Evolutionary conservation across 768 basidiomycete species (phyloP).

Genomic region (Dioszegia hungarica): DNA sequence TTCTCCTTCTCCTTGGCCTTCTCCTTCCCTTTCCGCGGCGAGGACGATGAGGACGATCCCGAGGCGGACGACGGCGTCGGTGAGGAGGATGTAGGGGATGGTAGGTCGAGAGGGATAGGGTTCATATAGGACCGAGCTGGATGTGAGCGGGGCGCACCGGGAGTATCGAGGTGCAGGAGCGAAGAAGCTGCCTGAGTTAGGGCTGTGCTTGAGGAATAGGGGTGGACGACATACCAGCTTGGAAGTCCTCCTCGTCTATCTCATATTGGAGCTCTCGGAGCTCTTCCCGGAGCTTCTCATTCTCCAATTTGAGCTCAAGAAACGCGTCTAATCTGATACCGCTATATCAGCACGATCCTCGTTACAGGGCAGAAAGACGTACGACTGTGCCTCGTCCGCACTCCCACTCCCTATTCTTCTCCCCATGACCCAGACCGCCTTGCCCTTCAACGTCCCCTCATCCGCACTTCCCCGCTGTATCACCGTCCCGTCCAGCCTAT

Average conservation of each 20-base stretch:
- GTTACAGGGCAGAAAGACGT: constrained; percentile 5
- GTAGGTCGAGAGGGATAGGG: neutral
- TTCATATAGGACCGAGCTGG: constrained; percentile 4
- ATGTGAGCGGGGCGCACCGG: neutral
- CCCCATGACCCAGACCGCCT: constrained; percentile 49
- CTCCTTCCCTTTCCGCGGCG: constrained; percentile 1
- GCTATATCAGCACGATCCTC: neutral
- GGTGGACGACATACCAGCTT: neutral
- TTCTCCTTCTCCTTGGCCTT: constrained; percentile 15
- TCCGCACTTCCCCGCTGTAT: neutral
- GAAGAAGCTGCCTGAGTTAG: neutral
- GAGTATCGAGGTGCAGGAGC: neutral
- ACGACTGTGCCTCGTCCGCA: constrained; percentile 26
- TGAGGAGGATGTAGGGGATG: constrained; percentile 11
- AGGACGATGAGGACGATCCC: constrained; percentile 15
- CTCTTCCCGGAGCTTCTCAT: constrained; percentile 69
- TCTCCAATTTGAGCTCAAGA: constrained; percentile 81
- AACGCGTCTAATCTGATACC: constrained; percentile 51
- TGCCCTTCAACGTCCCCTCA: constrained; percentile 25
- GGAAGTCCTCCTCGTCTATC: constrained; percentile 24
- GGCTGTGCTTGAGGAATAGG: neutral
- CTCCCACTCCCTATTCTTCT: constrained; percentile 20
- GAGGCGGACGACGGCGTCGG: constrained; percentile 21
- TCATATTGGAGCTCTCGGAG: constrained; percentile 41
- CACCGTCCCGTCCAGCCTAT: constrained; percentile 1